Conservation (phyloP, 2,329 filamentous ascomycete genomes). For the Exophiala sp. region DNA sequence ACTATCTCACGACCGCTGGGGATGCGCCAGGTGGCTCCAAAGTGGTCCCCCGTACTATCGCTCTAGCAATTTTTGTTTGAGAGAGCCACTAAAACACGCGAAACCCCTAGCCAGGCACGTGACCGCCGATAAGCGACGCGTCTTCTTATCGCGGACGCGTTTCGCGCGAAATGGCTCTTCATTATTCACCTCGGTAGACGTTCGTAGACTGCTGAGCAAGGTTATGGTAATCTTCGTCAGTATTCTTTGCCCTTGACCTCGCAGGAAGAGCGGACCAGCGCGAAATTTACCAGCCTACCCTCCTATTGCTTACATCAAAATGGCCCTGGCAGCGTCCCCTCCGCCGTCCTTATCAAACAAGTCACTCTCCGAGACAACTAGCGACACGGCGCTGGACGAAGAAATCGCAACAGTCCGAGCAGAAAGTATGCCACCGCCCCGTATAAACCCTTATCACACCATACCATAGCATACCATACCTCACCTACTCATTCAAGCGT, state of each 20-base stretch:
- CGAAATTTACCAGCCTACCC: background rate
- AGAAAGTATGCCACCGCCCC: slow-evolving; percentile 34
- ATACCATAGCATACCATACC: no score
- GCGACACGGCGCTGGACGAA: slow-evolving; percentile 33
- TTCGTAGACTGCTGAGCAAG: no score
- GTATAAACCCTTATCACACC: no score
- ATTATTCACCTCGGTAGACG: slow-evolving; percentile 4
- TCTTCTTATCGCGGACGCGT: slow-evolving; percentile 1
- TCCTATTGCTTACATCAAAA: background rate
- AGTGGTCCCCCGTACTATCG: no score
- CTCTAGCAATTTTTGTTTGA: background rate
- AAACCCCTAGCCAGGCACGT: slow-evolving; percentile 4
- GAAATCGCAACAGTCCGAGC: slow-evolving; percentile 39
- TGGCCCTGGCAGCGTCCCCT: slow-evolving; percentile 17
- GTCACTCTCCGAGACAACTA: background rate
- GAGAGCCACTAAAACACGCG: background rate
- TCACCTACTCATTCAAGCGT: no score
- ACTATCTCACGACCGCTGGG: no score
- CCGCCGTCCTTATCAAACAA: background rate
- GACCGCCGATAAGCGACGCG: slow-evolving; percentile 6
- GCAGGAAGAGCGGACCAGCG: no score
- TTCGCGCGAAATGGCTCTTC: background rate
- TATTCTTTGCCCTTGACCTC: no score
- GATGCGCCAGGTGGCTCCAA: no score
- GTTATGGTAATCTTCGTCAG: no score